Evolutionary conservation across 345 rosid genomes (phyloP).

Genomic region (Physaria fendleri): DNA sequence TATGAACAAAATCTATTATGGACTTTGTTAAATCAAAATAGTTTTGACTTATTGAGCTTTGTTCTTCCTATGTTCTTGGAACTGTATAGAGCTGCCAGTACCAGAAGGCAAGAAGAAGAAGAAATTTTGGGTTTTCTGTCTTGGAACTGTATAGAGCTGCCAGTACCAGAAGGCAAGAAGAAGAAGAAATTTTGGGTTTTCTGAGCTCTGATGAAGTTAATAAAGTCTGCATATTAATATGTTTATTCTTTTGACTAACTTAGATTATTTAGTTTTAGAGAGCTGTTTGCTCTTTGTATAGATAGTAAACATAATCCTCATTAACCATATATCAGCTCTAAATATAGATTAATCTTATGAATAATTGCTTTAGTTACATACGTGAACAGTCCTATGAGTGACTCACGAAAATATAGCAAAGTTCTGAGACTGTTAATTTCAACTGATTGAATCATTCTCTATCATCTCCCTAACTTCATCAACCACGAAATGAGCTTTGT

Average conservation of each 20-base stretch:
- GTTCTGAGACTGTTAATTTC: not conserved
- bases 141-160: conserved; percentile 20
- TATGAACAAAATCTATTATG: not conserved
- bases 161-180: conserved; percentile 24
- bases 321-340: not conserved
- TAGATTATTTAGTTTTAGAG: conserved; percentile 7
- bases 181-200: conserved; percentile 33
- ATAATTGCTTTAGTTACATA: not conserved
- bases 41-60: not conserved
- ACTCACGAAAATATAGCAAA: not conserved
- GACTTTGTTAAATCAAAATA: not conserved
- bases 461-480: conserved; percentile 73
- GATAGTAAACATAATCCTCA: conserved; percentile 8
- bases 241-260: conserved; percentile 24
- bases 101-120: conserved; percentile 32
- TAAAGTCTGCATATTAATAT: not conserved
- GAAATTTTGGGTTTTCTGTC: conserved; percentile 31
- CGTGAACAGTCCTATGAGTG: not conserved
- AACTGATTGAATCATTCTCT: conserved; percentile 36
- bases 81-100: conserved; percentile 23
- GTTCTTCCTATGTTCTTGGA: not conserved
- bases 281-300: conserved; percentile 15
- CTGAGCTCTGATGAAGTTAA: not conserved
- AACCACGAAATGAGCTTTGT: conserved; percentile 68
- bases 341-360: not conserved